Evolutionary conservation across 805 yeast species (phyloP), one percentile per base, ranked within the genome.

Genomic region (Wickerhamomyces bisporus): DNA sequence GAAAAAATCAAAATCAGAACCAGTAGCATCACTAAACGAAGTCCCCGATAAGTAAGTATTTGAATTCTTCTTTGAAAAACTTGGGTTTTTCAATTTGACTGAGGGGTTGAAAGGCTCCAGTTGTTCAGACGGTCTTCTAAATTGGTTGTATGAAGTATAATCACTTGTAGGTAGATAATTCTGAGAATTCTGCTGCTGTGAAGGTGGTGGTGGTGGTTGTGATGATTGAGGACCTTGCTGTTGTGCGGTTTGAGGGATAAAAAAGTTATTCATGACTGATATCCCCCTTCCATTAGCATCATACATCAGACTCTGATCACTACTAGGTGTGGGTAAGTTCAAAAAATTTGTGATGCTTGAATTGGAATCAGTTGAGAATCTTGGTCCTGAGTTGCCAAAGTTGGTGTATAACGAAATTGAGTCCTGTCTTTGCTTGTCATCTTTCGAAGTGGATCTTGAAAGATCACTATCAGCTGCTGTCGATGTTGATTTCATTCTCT

Each of bases 91-190:
- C 16, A 61, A 49, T 32, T 60, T 56, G n/a, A 45, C 39, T 4
- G 59, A 54, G 3, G 73, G 64, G 35, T 64, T 59, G 45, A 71
- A 72, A 1, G 75, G 71, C 38, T 73, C 78, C 35, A 71, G 43
- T 36, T 70, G 75, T 46, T 73, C 77, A 34, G 74, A 65, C n/a
- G 69, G 72, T 34, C 76, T 57, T 44, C 75, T 58, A 18, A 48
- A 32, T 36, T 55, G 41, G 43, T 49, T 43, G 52, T 48, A 45
- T 40, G 63, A 37, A 52, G 62, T 34, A 33, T 36, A 50, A 16
- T 51, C 53, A 12, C 36, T 39, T 12, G 48, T 9, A 14, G 52
- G 47, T 7, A 40, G 6, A 21, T 43, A 40, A 16, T 43, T 43
- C 9, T 43, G 41, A 2, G 36, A 21, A 25, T 3, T 26, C n/a